A percentile compares a stretch with the other conserved stretches of the same genome.
These are phyloP conservation scores for Saturnispora gosingensis DNA, from an alignment of 805 yeast genomes.

Conservation along the genomic window DNA sequence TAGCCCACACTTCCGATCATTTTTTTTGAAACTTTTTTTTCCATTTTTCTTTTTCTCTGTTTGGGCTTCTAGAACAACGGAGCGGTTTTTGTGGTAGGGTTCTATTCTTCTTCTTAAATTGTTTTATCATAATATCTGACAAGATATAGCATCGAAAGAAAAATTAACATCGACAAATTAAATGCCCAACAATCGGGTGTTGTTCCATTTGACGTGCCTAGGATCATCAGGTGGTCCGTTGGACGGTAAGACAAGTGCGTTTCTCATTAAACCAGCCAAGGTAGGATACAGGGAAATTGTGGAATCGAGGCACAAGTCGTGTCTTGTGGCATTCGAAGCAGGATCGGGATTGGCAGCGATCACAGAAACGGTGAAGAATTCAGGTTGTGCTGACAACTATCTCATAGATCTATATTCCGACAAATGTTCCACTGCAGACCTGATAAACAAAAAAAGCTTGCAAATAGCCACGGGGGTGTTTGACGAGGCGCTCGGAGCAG, in stretches of 20 bases:
- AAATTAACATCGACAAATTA: background rate
- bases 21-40: background rate
- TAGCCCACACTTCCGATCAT: constrained; percentile 17
- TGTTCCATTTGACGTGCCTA: constrained; percentile 38
- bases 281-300: constrained; percentile 31
- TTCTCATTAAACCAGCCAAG: constrained; percentile 49
- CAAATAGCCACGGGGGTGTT: background rate
- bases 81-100: background rate
- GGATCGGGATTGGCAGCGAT: constrained; percentile 64
- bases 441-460: background rate
- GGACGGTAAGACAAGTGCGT: constrained; percentile 60
- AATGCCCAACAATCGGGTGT: background rate
- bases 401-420: constrained; percentile 14
- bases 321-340: constrained; percentile 61
- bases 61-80: background rate
- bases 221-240: constrained; percentile 86
- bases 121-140: background rate
- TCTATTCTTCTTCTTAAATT: background rate
- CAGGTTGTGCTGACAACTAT: constrained; percentile 1
- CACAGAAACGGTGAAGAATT: constrained; percentile 26
- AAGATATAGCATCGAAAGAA: background rate
- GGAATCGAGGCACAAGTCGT: constrained; percentile 18
- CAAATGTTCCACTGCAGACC: background rate
- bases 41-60: background rate
- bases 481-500: background rate